Evolutionary conservation across 208 protist species (phyloP), one percentile per base, ranked within the genome.

Genomic region (Balamuthia mandrillaris): DNA sequence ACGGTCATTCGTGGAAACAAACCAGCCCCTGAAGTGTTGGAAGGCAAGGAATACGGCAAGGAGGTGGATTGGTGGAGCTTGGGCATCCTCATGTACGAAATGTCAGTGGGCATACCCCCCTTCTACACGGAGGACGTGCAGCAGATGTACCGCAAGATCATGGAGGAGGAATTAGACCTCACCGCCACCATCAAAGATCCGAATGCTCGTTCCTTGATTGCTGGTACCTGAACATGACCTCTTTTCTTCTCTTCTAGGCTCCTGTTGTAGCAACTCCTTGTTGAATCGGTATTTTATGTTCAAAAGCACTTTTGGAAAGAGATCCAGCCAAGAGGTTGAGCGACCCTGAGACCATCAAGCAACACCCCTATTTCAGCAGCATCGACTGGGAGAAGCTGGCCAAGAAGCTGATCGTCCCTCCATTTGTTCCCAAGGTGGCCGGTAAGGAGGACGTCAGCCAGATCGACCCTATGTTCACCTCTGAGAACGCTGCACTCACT

Each of bases 241-340:
- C 21, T 14, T 54, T 54, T 54, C 47, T 54, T 54, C 16, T 21
- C 21, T 63, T 72, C 18, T 45, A 29, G 24, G n/a, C 18, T 86
- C 84, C 27, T 35, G 54, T 29, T 61, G 14, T 41, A 31, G 63
- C 27, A 83, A 56, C 91, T 91, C 39, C 92, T 92, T 33, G 95
- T 95, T 42, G 94, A 45, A 94, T 96, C 93, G 61, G 90, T 93
- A 84, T 88, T 95, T 37, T 91, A 93, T 72, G 85, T n/a, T n/a
- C 88, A 18, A 87, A 92, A 85, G 63, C 75, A 1, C 96, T 88
- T 3, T 31, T 89, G 0, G 83, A 91, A 42, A 87, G 81, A 45
- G 86, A 91, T 56, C 88, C 88, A 51, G 41, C 58, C 16, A 89
- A 87, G 51, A 33, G 88, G 41, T 42, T 88, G 56, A 87, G 72